These are phyloP conservation scores for Podospora sp. DNA, from an alignment of 495 filamentous ascomycete species.

Conservation along the genomic window DNA sequence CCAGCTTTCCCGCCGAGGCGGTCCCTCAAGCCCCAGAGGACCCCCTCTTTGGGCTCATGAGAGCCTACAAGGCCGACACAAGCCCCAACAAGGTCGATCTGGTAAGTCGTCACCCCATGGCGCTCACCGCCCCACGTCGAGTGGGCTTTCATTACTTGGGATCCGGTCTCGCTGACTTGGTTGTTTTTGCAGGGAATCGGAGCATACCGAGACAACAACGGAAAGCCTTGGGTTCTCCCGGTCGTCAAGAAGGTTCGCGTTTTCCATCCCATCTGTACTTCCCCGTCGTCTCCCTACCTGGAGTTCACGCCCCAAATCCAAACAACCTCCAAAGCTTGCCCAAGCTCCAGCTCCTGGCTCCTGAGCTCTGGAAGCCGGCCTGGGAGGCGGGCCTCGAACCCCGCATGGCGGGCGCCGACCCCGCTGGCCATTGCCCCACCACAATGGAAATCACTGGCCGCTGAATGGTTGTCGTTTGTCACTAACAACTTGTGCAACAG, in stretches of 20 bases:
- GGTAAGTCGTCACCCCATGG: conserved; percentile 33
- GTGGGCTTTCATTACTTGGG: neutral
- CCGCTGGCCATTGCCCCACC: conserved; percentile 5
- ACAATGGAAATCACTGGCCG: conserved; percentile 5
- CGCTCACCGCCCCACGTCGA: neutral
- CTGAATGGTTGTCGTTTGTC: neutral
- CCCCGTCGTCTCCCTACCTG: neutral
- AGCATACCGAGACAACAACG: conserved; percentile 92
- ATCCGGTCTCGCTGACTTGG: conserved; percentile 2
- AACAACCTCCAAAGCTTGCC: conserved; percentile 7
- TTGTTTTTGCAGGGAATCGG: conserved; percentile 68
- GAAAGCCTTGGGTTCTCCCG: conserved; percentile 97
- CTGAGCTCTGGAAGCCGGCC: neutral
- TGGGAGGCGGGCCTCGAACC: neutral
- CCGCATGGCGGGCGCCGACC: neutral
- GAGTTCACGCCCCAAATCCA: neutral
- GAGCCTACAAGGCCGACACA: conserved; percentile 81
- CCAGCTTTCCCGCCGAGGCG: conserved; percentile 74
- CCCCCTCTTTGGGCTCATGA: conserved; percentile 90
- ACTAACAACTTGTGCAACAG: conserved; percentile 48
- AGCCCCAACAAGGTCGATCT: conserved; percentile 91
- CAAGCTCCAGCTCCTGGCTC: conserved; percentile 18
- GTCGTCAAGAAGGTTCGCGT: conserved; percentile 87
- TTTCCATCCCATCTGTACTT: neutral
- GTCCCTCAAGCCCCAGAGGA: conserved; percentile 94